Evolutionary conservation across 2,329 filamentous ascomycete genomes (phyloP).

Genomic region (Sarocladium brachiariae): DNA sequence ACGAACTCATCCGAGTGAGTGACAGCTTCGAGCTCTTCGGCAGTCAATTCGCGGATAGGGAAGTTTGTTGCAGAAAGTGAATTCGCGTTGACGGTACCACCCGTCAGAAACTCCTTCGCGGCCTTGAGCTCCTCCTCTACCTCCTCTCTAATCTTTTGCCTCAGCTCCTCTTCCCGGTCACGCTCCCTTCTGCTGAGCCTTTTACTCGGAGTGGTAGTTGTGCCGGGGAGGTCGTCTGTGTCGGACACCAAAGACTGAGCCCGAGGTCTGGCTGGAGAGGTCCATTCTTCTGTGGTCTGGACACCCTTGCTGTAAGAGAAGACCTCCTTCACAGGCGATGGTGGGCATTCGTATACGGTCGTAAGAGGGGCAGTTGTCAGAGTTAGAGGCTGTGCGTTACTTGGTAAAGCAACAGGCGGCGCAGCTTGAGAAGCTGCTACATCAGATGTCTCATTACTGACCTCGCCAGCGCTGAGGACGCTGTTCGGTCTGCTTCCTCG

Average conservation of each 20-base stretch:
- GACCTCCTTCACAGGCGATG: constrained; percentile 70
- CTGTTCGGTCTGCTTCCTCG: constrained; percentile 78
- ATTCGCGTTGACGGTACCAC: constrained; percentile 27
- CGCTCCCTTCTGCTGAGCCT: constrained; percentile 71
- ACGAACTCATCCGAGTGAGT: constrained; percentile 89
- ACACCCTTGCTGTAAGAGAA: constrained; percentile 97
- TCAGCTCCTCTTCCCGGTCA: constrained; percentile 81
- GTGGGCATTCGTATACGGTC: constrained; percentile 74
- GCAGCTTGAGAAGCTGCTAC: constrained; percentile 5
- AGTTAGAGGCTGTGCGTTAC: constrained; percentile 47
- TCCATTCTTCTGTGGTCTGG: constrained; percentile 77
- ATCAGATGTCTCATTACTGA: constrained; percentile 69
- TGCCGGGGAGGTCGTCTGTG: constrained; percentile 49
- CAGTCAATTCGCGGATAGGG: constrained; percentile 70
- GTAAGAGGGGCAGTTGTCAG: constrained; percentile 67
- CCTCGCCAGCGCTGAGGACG: constrained; percentile 71
- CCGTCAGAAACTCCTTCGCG: constrained; percentile 52
- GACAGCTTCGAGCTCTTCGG: constrained; percentile 83
- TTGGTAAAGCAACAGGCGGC: constrained; percentile 38
- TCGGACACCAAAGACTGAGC: constrained; percentile 44
- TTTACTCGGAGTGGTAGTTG: constrained; percentile 58
- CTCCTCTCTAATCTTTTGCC: constrained; percentile 76
- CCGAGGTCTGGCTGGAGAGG: constrained; percentile 42
- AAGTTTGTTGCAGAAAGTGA: constrained; percentile 45
- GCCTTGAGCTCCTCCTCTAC: constrained; percentile 88